Evolutionary conservation across 2,329 filamentous ascomycete genomes (phyloP), one percentile per base, ranked within the genome.

Genomic region (Talaromyces sp.): DNA sequence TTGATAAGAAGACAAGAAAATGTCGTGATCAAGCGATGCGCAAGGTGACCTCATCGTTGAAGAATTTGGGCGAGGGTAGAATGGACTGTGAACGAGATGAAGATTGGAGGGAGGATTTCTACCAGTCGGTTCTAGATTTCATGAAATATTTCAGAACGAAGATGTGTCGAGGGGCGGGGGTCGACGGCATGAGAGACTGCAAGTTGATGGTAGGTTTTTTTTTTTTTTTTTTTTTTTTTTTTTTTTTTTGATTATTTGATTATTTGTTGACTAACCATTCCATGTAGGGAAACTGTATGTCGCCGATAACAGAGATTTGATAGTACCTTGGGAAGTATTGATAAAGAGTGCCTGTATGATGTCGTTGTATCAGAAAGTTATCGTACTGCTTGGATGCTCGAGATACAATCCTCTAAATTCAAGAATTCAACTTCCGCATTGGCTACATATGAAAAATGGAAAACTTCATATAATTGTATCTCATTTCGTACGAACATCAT

Each of bases 41-140:
- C 4, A 61, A 58, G 10, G 59, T 61, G 3, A 52, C 59, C n/a
- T 51, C 55, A 3, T 41, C 56, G 17, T 29, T 61, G 1, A 61
- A 61, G 21, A 51, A 61, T 55, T 14, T 61, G 29, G 59, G 59
- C 4, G 59, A 61, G 31, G 31, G 9, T n/a, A 56, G 55, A 0
- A 61, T 61, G 51, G 59, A 61, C 52, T 61, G 59, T 31, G 51
- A 58, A 29, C 24, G 56, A 8, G 59, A 61, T 4, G 56, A 27
- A 10, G 59, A 49, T 11, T 61, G 55, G 59, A 56, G 50, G 32
- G 56, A 24, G 13, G 59, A 58, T 3, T 61, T 61, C 32, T 61
- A 55, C 32, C 50, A 46, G 10, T 55, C 38, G 32, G 51, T 58
- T 4, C 38, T 61, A n/a, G 56, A 58, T 2, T 53, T 49, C 11